phyloP scores from a whole-genome alignment of 805 yeast genomes.

The Scheffersomyces amazonensis region DNA sequence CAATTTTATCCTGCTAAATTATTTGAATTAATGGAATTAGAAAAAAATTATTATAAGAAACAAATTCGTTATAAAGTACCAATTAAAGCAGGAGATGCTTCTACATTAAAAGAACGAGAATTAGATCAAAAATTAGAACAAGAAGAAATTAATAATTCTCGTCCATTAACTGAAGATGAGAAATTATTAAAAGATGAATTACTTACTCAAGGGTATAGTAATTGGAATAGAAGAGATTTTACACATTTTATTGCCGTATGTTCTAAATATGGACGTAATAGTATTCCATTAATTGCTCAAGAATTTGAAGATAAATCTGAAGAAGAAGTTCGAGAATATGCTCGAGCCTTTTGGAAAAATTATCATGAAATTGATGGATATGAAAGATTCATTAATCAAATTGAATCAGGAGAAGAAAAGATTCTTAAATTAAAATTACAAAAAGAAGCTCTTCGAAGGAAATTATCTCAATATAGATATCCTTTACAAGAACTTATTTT shows the following conservation, averaged over 20 bases:
- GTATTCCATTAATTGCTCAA: conserved; percentile 63
- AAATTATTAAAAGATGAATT: conserved; percentile 58
- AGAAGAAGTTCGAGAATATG: conserved; percentile 78
- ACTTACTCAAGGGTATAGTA: conserved; percentile 64
- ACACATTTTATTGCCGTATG: conserved; percentile 71
- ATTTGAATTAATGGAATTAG: conserved; percentile 74
- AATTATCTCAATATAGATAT: conserved; percentile 63
- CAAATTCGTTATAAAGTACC: conserved; percentile 64
- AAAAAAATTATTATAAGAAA: conserved; percentile 72
- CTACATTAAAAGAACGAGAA: conserved; percentile 29
- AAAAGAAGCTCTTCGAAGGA: conserved; percentile 74
- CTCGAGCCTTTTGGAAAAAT: conserved; percentile 77
- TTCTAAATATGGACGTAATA: conserved; percentile 79
- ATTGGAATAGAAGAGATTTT: conserved; percentile 89
- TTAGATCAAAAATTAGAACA: conserved; percentile 57
- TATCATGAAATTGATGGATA: conserved; percentile 82
- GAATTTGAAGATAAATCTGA: conserved; percentile 80
- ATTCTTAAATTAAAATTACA: conserved; percentile 63
- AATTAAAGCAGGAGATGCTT: conserved; percentile 50
- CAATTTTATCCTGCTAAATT: conserved; percentile 85
- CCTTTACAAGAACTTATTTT: conserved; percentile 80
- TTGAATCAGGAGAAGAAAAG: conserved; percentile 88
- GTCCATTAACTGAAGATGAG: conserved; percentile 82
- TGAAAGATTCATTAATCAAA: conserved; percentile 76
- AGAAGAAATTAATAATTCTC: conserved; percentile 69